phyloP scores from a whole-genome alignment of 2,329 filamentous ascomycete genomes.

The Xylariales sp. region DNA sequence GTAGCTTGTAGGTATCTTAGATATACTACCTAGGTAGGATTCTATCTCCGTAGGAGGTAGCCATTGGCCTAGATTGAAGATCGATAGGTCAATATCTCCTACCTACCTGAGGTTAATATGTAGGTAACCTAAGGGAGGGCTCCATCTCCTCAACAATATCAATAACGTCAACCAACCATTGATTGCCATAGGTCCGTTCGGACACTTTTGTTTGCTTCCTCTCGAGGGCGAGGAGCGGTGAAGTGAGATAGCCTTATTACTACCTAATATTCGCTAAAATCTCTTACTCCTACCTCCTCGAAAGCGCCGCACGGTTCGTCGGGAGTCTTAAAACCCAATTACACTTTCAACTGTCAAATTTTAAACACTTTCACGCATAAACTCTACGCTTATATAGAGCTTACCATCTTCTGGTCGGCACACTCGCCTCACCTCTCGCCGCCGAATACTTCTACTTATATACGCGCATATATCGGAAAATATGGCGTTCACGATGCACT shows the following conservation, averaged over 20 bases:
- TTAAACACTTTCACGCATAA: background rate
- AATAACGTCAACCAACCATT: background rate
- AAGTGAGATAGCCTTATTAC: background rate
- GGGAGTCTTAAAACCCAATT: background rate
- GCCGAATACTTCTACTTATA: background rate
- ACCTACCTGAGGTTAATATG: background rate
- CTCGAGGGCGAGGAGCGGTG: background rate
- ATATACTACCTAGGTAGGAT: no score
- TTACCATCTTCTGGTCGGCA: background rate
- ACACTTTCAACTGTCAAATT: background rate
- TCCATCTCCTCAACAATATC: conserved; percentile 1
- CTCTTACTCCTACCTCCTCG: no score
- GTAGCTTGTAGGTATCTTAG: background rate
- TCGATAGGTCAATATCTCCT: no score
- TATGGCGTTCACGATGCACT: conserved; percentile 98
- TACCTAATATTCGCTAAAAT: background rate
- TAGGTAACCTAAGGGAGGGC: background rate
- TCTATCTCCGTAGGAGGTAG: no score
- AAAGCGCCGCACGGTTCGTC: background rate
- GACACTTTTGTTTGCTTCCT: background rate
- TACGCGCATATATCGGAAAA: background rate
- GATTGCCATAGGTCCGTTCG: background rate
- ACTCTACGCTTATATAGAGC: background rate
- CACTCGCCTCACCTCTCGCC: background rate
- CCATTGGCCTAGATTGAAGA: no score